Evolutionary conservation across 805 yeast species (phyloP), one percentile per base, ranked within the genome.

Genomic region (Candida lessepsii): DNA sequence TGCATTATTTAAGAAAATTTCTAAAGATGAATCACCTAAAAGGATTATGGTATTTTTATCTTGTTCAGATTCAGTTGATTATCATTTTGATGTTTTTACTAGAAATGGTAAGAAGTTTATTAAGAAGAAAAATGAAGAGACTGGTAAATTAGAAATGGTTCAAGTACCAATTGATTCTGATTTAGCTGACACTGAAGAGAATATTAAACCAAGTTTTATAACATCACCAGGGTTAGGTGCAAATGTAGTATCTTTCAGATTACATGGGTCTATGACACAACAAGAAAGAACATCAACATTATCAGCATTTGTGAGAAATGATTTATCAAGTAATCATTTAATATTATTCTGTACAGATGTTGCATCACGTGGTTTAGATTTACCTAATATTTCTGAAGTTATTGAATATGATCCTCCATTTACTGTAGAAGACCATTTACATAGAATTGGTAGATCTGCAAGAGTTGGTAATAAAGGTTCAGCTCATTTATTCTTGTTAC

Each of bases 381-480:
- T 93, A 41, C 96, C 96, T 2, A 75, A 79, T 37, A 87, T 93
- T 43, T 78, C 93, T 32, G 78, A 83, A 35, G 96, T 93, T 23
- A 72, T 93, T 14, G 99, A 93, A 60, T 83, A 81, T 52, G 99
- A 93, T 58, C 96, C 99, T 2, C 96, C 99, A 4, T 90, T 91
- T 56, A 76, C 93, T 1, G 72, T 88, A 4, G 97, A 89, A 47
- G 99, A 93, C 58, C 99, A 93, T 71, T 69, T 93, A 43, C 99
- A 93, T 62, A 76, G 99, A 62, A 86, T 90, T 41, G 99, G 99
- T 39, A 81, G 99, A 69, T 89, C 98, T 9, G 99, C 99, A 7
- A 81, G 99, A 67, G 96, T 95, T n/a, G 99, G 99, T 47, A 75
- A 80, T 32, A 62, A 68, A 28, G 99, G 99, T 59, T 73, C 73